A percentile compares a stretch with the other conserved stretches of the same genome.
Evolutionary conservation across 179 eudicot genomes (phyloP).

Genomic region (Actinidia arguta): DNA sequence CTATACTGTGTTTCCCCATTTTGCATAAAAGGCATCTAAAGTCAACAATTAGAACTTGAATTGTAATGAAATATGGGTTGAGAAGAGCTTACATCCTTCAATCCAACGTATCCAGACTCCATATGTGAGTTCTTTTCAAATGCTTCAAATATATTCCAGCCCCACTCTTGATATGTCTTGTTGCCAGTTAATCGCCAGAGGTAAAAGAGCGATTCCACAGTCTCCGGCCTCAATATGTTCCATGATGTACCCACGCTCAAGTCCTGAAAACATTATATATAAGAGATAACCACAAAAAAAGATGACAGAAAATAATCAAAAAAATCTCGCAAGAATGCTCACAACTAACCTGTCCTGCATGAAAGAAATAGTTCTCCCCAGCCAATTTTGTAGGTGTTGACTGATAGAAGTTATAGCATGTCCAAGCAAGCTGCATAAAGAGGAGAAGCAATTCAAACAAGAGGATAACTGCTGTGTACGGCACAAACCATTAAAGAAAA

Average conservation of each 20-base stretch:
- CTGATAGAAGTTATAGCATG: conserved; percentile 98
- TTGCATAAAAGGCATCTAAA: not conserved
- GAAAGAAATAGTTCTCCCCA: conserved; percentile 94
- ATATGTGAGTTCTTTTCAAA: conserved; percentile 93
- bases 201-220: conserved; percentile 95
- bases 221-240: conserved; percentile 99
- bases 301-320: conserved; percentile 7
- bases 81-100: conserved; percentile 84
- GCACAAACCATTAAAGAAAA: not conserved
- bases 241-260: conserved; percentile 97
- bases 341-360: conserved; percentile 71
- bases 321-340: conserved; percentile 13
- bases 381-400: conserved; percentile 98
- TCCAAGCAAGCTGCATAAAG: conserved; percentile 92
- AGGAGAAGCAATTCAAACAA: conserved; percentile 17
- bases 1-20: not conserved
- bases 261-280: conserved; percentile 56
- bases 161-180: conserved; percentile 98
- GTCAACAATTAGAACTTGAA: not conserved
- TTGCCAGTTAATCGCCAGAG: conserved; percentile 98
- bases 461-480: not conserved
- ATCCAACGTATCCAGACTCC: conserved; percentile 97
- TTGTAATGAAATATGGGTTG: not conserved
- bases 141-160: conserved; percentile 99
- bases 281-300: not conserved